A percentile compares a stretch with the other conserved stretches of the same genome.
Conservation (phyloP, 1,139 yeast species). For the Taiozyma sp. region DNA sequence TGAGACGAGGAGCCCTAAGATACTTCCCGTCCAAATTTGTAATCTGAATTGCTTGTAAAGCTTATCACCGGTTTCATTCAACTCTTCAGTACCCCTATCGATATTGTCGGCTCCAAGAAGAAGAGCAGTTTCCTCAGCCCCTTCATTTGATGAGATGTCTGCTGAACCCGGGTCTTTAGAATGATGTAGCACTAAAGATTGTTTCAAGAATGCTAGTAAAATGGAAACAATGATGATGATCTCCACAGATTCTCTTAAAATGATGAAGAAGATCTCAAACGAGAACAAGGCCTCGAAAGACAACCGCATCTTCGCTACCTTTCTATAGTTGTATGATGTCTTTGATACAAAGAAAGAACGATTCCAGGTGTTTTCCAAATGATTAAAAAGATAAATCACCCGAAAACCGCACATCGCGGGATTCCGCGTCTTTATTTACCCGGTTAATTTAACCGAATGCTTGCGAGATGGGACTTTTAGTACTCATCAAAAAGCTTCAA, state of each 20-base stretch:
- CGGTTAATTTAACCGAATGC: not conserved
- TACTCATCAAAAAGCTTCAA: no score
- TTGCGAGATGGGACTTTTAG: not conserved
- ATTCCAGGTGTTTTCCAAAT: not conserved
- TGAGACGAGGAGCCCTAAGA: constrained; percentile 68
- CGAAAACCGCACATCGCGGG: not conserved
- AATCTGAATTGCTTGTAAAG: constrained; percentile 56
- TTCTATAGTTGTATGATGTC: not conserved
- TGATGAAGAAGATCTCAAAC: constrained; percentile 67
- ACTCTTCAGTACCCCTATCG: constrained; percentile 12
- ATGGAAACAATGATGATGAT: constrained; percentile 89
- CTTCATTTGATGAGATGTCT: not conserved
- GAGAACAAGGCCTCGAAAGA: constrained; percentile 32
- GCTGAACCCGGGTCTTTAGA: constrained; percentile 12
- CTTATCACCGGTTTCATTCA: constrained; percentile 35
- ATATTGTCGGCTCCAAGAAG: constrained; percentile 1
- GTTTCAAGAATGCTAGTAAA: constrained; percentile 82
- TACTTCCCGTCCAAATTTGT: constrained; percentile 82
- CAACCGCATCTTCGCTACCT: not conserved
- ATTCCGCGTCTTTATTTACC: not conserved
- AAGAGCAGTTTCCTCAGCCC: constrained; percentile 6
- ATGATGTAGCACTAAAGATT: constrained; percentile 35
- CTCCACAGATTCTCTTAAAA: constrained; percentile 86
- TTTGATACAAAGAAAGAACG: not conserved
- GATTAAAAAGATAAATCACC: not conserved